Evolutionary conservation across 768 basidiomycete species (phyloP).

Genomic region (Boletellus emodensis): DNA sequence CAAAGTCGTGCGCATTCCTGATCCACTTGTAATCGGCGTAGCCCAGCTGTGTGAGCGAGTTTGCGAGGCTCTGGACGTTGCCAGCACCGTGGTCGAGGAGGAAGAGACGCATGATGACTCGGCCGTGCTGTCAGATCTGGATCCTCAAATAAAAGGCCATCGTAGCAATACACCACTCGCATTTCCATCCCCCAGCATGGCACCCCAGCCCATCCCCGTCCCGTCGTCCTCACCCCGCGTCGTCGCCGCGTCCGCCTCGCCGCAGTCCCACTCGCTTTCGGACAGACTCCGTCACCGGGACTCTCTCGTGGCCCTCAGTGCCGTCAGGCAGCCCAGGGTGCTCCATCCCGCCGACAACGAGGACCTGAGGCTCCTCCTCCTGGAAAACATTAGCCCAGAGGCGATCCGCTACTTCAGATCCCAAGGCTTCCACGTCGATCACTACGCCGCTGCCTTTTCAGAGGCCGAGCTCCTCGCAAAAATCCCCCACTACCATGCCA

Average conservation of each 20-base stretch:
- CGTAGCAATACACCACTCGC: slow-evolving; percentile 11
- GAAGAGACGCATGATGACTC: slow-evolving; percentile 55
- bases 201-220: slow-evolving; percentile 45
- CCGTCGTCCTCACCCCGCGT: slow-evolving; percentile 24
- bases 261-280: slow-evolving; percentile 40
- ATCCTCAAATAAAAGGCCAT: slow-evolving; percentile 11
- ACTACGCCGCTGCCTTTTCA: slow-evolving; percentile 76
- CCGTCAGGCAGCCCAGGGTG: slow-evolving; percentile 57
- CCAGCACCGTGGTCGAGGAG: slow-evolving; percentile 97
- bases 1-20: slow-evolving; percentile 72
- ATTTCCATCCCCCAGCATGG: slow-evolving; percentile 36
- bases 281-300: slow-evolving; percentile 43
- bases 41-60: slow-evolving; percentile 81
- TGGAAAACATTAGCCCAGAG: slow-evolving; percentile 94
- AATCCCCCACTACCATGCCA: slow-evolving; percentile 82
- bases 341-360: slow-evolving; percentile 83
- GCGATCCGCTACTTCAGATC: slow-evolving; percentile 76
- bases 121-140: neutral
- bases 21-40: slow-evolving; percentile 85
- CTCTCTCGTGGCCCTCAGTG: slow-evolving; percentile 30
- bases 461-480: slow-evolving; percentile 90
- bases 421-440: slow-evolving; percentile 91
- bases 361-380: slow-evolving; percentile 72
- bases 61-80: slow-evolving; percentile 90
- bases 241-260: slow-evolving; percentile 54